Percentiles rank a stretch among this genome's conserved stretches.
phyloP scores from a whole-genome alignment of 2,329 filamentous ascomycete genomes.

The Eutypa lata region DNA sequence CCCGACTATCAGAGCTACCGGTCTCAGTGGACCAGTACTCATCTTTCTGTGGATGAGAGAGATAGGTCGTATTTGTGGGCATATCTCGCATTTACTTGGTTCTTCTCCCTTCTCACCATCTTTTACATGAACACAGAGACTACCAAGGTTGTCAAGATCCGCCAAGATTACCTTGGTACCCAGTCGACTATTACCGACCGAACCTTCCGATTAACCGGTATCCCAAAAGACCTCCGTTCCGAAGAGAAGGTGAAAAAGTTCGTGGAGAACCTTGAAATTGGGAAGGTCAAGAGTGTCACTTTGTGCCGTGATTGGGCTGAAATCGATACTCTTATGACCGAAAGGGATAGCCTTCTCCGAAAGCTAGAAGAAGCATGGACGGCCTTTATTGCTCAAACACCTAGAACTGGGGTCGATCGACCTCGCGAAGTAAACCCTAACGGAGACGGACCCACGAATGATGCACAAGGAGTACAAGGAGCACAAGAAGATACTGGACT shows the following conservation, averaged over 20 bases:
- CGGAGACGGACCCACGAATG: constrained; percentile 20
- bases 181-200: constrained; percentile 95
- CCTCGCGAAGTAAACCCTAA: constrained; percentile 9
- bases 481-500: constrained; percentile 60
- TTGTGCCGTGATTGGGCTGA: constrained; percentile 84
- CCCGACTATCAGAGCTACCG: not conserved
- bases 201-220: constrained; percentile 86
- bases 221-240: constrained; percentile 73
- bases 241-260: constrained; percentile 83
- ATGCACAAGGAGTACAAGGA: constrained; percentile 40
- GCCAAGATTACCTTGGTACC: constrained; percentile 88
- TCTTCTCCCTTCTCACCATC: constrained; percentile 79
- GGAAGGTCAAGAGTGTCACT: constrained; percentile 82
- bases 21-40: not conserved
- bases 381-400: constrained; percentile 62
- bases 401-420: constrained; percentile 27
- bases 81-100: constrained; percentile 90
- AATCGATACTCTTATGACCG: constrained; percentile 70
- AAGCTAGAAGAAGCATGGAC: constrained; percentile 83
- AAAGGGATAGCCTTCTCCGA: constrained; percentile 63
- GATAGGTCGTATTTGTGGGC: constrained; percentile 71
- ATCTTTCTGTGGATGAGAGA: constrained; percentile 14
- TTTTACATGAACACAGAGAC: constrained; percentile 84
- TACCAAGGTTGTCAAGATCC: constrained; percentile 75
- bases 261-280: constrained; percentile 83